Percentiles rank a stretch among this genome's conserved stretches.
Conservation (phyloP, 768 basidiomycete genomes). For the Hygrophorus russula region DNA sequence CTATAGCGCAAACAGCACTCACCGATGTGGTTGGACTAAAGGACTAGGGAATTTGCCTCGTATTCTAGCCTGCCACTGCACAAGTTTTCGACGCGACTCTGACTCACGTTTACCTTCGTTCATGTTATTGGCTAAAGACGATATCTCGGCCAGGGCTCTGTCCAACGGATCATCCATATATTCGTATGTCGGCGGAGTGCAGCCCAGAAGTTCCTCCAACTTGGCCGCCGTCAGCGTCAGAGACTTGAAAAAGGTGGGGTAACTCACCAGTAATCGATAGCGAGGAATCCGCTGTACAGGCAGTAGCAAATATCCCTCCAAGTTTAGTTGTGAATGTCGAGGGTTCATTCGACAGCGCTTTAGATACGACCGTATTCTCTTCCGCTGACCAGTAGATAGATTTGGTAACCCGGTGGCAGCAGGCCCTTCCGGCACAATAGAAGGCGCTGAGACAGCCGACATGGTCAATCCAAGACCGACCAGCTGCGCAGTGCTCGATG, state of each 20-base stretch:
- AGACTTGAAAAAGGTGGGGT: conserved; percentile 2
- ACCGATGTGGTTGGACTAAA: conserved; percentile 97
- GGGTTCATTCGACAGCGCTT: conserved; percentile 87
- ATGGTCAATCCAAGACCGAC: conserved; percentile 48
- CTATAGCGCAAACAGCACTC: conserved; percentile 13
- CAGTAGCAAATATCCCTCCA: conserved; percentile 88
- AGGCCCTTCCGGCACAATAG: conserved; percentile 26
- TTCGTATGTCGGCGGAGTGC: conserved; percentile 72
- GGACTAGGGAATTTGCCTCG: conserved; percentile 90
- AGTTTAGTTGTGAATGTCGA: conserved; percentile 83
- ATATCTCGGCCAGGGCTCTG: conserved; percentile 77
- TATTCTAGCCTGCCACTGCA: conserved; percentile 86
- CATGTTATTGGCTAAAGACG: conserved; percentile 85
- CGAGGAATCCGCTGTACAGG: conserved; percentile 96
- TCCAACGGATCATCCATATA: conserved; percentile 77
- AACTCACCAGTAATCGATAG: conserved; percentile 85
- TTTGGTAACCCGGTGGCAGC: conserved; percentile 34
- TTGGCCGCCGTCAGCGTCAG: conserved; percentile 16
- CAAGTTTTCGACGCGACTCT: conserved; percentile 83
- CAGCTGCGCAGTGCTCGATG: conserved; percentile 51
- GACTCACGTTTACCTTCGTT: conserved; percentile 97
- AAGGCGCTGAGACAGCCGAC: conserved; percentile 38
- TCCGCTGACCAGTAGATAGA: conserved; percentile 72
- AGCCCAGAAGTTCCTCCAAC: conserved; percentile 80
- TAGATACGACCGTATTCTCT: conserved; percentile 79